A percentile compares a stretch with the other conserved stretches of the same genome.
Evolutionary conservation across 169 alveolate genomes (phyloP).

Genomic region (Babesia bigemina): DNA sequence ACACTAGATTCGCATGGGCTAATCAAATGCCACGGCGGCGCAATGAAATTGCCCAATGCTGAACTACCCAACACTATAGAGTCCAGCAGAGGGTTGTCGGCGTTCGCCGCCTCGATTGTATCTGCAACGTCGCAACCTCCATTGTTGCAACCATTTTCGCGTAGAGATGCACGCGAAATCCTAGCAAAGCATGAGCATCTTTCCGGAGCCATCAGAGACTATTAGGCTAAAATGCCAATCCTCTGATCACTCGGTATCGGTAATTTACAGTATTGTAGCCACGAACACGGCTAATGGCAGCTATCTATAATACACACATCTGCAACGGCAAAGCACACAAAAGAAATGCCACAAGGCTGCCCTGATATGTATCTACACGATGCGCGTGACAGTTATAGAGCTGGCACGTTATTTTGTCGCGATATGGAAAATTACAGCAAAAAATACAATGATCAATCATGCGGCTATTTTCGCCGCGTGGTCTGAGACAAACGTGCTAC

Average conservation of each 20-base stretch:
- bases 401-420: too few species aligned
- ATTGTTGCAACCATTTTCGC: neutral
- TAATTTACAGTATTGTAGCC: too few species aligned
- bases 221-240: neutral
- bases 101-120: neutral
- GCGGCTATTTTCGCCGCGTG: too few species aligned
- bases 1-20: neutral
- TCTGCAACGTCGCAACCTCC: neutral
- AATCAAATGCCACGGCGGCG: constrained; percentile 34
- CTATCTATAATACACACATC: too few species aligned
- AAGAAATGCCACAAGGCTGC: too few species aligned
- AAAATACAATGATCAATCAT: too few species aligned
- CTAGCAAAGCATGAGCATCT: constrained; percentile 12
- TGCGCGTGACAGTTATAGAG: too few species aligned
- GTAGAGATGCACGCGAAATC: neutral
- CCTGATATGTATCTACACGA: too few species aligned
- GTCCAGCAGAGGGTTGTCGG: neutral
- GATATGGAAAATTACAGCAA: too few species aligned
- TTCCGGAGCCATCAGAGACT: constrained; percentile 4
- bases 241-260: neutral
- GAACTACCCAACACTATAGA: constrained; percentile 18
- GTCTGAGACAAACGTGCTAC: too few species aligned
- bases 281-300: too few species aligned
- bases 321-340: too few species aligned
- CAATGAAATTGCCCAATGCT: constrained; percentile 14